A percentile compares a stretch with the other conserved stretches of the same genome.
These are phyloP conservation scores for Silene uniflora DNA, from an alignment of 148 eudicot species.

Conservation along the genomic window DNA sequence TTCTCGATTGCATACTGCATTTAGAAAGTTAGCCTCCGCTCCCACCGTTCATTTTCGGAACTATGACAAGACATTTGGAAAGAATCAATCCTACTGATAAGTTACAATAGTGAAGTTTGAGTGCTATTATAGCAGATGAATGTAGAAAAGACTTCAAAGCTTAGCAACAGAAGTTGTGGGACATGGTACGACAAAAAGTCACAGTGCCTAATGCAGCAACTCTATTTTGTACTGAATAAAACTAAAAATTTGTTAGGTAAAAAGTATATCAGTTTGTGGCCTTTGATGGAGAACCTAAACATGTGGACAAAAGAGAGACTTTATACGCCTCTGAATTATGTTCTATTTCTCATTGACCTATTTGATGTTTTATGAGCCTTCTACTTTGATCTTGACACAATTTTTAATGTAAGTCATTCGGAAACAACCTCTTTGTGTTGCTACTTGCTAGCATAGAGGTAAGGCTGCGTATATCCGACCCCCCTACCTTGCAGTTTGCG, in stretches of 20 bases:
- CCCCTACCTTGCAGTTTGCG: no score
- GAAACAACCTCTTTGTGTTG: no score
- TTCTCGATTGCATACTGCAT: not conserved
- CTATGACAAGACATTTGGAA: not conserved
- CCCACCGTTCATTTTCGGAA: not conserved
- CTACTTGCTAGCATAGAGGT: no score
- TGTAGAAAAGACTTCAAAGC: slow-evolving; percentile 6
- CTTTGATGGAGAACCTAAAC: not conserved
- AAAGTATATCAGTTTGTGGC: slow-evolving; percentile 5
- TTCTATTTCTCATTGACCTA: not conserved
- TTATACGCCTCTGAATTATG: not conserved
- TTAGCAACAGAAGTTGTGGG: slow-evolving; percentile 5
- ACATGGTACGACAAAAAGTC: not conserved
- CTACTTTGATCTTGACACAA: not conserved
- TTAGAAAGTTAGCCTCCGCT: not conserved
- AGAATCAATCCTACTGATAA: not conserved
- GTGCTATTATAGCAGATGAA: not conserved
- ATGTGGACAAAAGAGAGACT: not conserved
- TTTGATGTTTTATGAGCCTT: not conserved
- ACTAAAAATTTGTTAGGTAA: not conserved
- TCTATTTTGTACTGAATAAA: not conserved
- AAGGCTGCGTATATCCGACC: no score
- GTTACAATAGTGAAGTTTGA: not conserved
- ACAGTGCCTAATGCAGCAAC: not conserved
- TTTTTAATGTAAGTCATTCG: no score